phyloP scores from a whole-genome alignment of 352 stramenopile species.

The Phytophthora agathidicida region DNA sequence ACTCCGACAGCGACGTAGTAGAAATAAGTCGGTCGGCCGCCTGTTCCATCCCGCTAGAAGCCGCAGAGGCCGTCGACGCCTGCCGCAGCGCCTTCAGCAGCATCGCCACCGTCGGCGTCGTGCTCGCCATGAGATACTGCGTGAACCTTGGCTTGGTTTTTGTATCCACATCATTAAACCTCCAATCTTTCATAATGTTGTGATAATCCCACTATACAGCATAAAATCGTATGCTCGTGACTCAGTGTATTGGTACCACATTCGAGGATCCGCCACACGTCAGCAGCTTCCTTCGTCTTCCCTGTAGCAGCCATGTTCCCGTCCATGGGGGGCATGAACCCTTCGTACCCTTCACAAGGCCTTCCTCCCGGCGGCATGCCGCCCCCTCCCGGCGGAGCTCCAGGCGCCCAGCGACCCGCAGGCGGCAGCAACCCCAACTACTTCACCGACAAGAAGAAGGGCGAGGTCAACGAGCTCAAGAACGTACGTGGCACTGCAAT shows the following conservation, averaged over 20 bases:
- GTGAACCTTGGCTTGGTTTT: no score
- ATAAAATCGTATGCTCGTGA: conserved; percentile 3
- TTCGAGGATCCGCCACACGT: conserved; percentile 28
- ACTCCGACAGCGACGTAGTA: conserved; percentile 21
- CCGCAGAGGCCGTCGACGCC: conserved; percentile 6
- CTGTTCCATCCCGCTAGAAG: conserved; percentile 18
- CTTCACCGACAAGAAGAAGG: conserved; percentile 94
- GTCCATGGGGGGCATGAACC: conserved; percentile 35
- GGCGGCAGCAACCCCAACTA: conserved; percentile 69
- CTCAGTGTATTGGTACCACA: conserved; percentile 26
- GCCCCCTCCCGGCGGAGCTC: conserved; percentile 16
- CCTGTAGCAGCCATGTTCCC: conserved; percentile 31
- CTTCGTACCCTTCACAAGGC: conserved; percentile 35
- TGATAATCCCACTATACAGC: no score
- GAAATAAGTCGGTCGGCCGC: conserved; percentile 32
- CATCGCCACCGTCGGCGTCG: conserved; percentile 7
- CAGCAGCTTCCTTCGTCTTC: not conserved
- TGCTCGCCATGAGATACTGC: conserved; percentile 4
- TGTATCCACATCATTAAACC: no score
- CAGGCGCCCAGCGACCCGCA: conserved; percentile 24
- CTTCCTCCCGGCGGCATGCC: conserved; percentile 30
- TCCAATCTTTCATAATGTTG: no score
- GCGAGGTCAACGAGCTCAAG: conserved; percentile 96
- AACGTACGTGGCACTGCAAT: conserved; percentile 73
- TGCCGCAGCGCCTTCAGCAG: conserved; percentile 34